Base-by-base conservation (phyloP, 805 yeast genomes). In the Candida sonorensis region DNA sequence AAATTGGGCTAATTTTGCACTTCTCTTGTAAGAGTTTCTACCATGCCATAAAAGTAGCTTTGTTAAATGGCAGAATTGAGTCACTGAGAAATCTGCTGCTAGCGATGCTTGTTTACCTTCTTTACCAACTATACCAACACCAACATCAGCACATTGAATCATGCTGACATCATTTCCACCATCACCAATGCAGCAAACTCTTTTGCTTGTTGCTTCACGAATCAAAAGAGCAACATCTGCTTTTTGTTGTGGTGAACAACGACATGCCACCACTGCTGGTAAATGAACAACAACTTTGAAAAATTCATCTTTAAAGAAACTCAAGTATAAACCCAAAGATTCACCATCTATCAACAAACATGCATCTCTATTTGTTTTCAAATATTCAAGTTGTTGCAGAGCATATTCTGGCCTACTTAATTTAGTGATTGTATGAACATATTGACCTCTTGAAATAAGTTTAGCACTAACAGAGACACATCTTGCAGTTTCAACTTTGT, bases 151-250 rank as follows among this genome's bases (percentile, higher is more conserved):
- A 44, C 94, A 81, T 60, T 92, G 98, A 44, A 92, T 92, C 99
- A 92, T 92, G 47, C 94, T 83, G 21, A 92, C 99, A 59, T 92
- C 99, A 51, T 92, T 92, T 48, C 99, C 99, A 49, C 99, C 99
- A 59, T 92, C 99, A 35, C 99, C 99, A 45, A 92, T 94, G 51
- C 97, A 92, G 44, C 97, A 90, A 2, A 90, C 97, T 31, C 98
- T 66, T 51, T 84, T 85, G 5, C 85, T 84, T 0, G 97, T 92
- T 19, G 74, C 61, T 37, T 72, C 73, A 48, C 88, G 72, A 42
- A 92, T 92, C 42, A 81, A 63, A 17, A 73, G 47, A 0, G 97
- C 97, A 34, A 94, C 83, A 53, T 92, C 97, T 0, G 97, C 97
- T 55, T 92, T 92, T 51, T 92, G 99, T 57, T 94, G 97, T 0